These are phyloP conservation scores for Saccharomycopsis fodiens DNA, from an alignment of 805 yeast species.

Conservation along the genomic window DNA sequence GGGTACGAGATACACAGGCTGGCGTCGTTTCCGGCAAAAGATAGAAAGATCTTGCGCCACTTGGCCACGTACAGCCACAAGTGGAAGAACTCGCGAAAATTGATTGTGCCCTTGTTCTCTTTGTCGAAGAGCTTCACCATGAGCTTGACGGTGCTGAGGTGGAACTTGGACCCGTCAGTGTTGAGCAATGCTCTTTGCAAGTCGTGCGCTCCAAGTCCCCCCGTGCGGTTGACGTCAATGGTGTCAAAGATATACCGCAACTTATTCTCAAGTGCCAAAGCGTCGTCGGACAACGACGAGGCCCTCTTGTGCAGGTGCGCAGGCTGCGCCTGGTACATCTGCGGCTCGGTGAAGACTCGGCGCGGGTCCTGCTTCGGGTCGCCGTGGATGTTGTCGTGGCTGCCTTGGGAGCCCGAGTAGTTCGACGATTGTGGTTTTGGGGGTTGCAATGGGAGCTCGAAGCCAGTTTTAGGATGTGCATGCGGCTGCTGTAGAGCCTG, in stretches of 20 bases:
- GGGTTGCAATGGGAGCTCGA: conserved; percentile 21
- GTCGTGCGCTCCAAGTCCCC: conserved; percentile 46
- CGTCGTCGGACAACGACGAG: conserved; percentile 12
- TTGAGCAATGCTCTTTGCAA: conserved; percentile 52
- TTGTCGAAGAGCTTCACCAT: conserved; percentile 60
- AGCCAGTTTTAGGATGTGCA: conserved; percentile 14
- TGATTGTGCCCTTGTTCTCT: conserved; percentile 35
- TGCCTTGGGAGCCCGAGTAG: no score
- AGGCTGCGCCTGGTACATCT: conserved; percentile 18
- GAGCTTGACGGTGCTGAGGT: conserved; percentile 48
- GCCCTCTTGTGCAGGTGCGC: conserved; percentile 22
- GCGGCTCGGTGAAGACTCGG: not conserved
- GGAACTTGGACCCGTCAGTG: conserved; percentile 51
- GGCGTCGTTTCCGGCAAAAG: conserved; percentile 52
- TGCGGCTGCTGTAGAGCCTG: conserved; percentile 21
- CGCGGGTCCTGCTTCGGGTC: not conserved
- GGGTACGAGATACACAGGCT: conserved; percentile 53
- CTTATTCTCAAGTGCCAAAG: conserved; percentile 33
- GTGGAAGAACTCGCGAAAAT: conserved; percentile 57
- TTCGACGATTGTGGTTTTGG: no score
- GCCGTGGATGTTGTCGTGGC: not conserved
- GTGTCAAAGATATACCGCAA: conserved; percentile 43
- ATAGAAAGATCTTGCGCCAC: conserved; percentile 56
- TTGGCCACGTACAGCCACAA: conserved; percentile 66
- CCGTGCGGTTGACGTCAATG: conserved; percentile 45